Evolutionary conservation across 2,329 filamentous ascomycete genomes (phyloP).

Genomic region (Botrytis porri): DNA sequence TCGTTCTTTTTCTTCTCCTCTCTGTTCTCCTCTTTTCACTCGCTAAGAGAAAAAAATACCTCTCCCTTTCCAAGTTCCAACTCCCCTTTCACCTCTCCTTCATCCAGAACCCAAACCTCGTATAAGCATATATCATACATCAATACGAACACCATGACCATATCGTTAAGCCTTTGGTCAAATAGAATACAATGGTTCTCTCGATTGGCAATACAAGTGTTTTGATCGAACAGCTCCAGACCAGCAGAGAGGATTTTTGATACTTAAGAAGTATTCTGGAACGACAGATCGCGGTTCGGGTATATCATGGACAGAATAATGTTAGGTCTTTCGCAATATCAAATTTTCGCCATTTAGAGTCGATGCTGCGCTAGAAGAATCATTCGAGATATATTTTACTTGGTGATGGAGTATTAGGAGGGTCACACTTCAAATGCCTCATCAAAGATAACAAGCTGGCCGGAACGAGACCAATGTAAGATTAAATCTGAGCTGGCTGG

Average conservation of each 20-base stretch:
- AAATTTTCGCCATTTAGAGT: neutral
- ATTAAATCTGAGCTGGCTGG: neutral
- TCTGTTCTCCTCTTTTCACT: too few relatives aligned
- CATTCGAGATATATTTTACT: neutral
- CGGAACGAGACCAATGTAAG: neutral
- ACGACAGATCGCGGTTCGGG: neutral
- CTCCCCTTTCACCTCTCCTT: too few relatives aligned
- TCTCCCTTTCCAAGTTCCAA: too few relatives aligned
- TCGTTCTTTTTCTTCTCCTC: too few relatives aligned
- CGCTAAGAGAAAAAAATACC: too few relatives aligned
- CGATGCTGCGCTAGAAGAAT: neutral
- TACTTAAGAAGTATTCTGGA: neutral
- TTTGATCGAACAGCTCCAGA: neutral
- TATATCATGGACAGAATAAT: neutral
- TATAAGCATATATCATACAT: too few relatives aligned
- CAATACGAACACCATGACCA: too few relatives aligned
- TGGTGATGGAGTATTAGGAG: neutral
- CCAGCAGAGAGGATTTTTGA: neutral
- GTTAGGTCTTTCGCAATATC: neutral
- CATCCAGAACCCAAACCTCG: too few relatives aligned
- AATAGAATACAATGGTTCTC: neutral
- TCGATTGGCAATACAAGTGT: neutral
- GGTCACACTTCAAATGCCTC: neutral
- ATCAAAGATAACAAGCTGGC: neutral
- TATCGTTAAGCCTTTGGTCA: neutral